Evolutionary conservation across 805 yeast species (phyloP).

Genomic region (Teunomyces atbi): DNA sequence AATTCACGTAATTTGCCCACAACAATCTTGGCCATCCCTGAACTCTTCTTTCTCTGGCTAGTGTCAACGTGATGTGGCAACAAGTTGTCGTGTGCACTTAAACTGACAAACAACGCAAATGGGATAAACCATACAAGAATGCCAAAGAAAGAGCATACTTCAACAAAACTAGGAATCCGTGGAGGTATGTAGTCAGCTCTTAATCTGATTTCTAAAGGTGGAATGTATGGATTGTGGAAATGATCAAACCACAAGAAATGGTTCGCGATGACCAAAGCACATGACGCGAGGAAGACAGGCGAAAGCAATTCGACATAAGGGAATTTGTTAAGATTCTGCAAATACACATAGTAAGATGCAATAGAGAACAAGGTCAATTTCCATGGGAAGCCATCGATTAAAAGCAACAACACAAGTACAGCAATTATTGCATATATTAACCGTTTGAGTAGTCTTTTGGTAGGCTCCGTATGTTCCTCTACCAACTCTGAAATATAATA

Average conservation of each 20-base stretch:
- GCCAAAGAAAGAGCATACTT: conserved; percentile 94
- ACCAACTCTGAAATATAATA: conserved; percentile 89
- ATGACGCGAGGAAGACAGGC: conserved; percentile 66
- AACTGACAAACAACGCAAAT: conserved; percentile 83
- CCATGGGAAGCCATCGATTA: conserved; percentile 81
- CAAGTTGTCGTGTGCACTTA: conserved; percentile 88
- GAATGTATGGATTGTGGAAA: conserved; percentile 70
- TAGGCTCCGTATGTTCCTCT: conserved; percentile 88
- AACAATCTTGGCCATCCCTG: conserved; percentile 66
- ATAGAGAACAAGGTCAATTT: conserved; percentile 65
- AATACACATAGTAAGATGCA: conserved; percentile 67
- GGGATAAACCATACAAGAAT: conserved; percentile 93
- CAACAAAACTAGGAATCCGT: conserved; percentile 76
- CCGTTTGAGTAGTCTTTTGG: conserved; percentile 65
- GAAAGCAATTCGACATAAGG: conserved; percentile 79
- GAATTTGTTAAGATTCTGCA: conserved; percentile 74
- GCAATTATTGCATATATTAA: conserved; percentile 62
- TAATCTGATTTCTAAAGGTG: conserved; percentile 63
- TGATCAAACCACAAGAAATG: conserved; percentile 89
- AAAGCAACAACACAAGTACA: conserved; percentile 52
- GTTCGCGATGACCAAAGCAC: conserved; percentile 70
- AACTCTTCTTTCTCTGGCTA: conserved; percentile 32
- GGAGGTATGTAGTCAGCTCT: conserved; percentile 60
- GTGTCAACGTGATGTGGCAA: conserved; percentile 55
- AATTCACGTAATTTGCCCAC: conserved; percentile 53